phyloP scores from a whole-genome alignment of 257 asterid genomes.

The Asclepias syriaca region DNA sequence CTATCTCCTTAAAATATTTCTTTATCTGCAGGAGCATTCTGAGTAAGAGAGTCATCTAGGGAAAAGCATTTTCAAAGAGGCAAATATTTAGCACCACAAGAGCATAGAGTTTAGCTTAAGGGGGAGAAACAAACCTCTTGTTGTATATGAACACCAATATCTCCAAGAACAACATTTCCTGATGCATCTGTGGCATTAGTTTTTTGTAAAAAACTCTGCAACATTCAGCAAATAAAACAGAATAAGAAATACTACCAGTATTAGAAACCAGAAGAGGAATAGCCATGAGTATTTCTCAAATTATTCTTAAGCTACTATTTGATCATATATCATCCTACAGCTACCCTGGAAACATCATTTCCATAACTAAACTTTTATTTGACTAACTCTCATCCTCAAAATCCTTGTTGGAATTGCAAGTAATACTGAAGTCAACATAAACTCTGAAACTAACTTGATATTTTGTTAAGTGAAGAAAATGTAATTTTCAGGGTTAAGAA shows the following conservation, averaged over 20 bases:
- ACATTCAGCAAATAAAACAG: constrained; percentile 7
- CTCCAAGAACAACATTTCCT: constrained; percentile 76
- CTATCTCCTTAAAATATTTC: constrained; percentile 68
- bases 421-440: neutral
- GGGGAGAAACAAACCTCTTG: constrained; percentile 58
- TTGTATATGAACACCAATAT: constrained; percentile 77
- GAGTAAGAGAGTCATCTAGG: neutral
- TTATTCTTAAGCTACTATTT: neutral
- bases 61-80: neutral
- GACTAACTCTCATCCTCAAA: neutral
- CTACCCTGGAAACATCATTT: neutral
- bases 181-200: constrained; percentile 89
- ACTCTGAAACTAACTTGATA: neutral
- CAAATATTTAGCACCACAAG: neutral
- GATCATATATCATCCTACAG: neutral
- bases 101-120: constrained; percentile 11
- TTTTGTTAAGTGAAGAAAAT: neutral
- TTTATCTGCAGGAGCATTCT: constrained; percentile 43
- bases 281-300: neutral
- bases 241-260: neutral
- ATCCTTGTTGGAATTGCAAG: neutral
- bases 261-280: neutral
- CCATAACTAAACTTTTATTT: neutral
- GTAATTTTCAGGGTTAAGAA: neutral
- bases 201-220: constrained; percentile 70